Base-by-base conservation (phyloP, 2,329 filamentous ascomycete genomes). In the Penicillium sp. region DNA sequence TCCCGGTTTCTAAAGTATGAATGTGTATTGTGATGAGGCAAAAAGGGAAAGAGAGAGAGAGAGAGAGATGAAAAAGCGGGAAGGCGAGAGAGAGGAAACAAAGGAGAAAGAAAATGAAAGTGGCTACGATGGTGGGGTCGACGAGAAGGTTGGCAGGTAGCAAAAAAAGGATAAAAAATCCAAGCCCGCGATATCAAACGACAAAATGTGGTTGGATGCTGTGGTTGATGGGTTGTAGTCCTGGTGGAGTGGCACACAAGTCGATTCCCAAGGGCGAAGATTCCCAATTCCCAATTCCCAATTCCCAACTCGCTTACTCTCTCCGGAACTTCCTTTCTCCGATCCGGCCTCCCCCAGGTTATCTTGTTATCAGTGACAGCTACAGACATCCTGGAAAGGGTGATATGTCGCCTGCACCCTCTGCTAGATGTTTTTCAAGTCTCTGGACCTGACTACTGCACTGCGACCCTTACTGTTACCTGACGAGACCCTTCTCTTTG, bases 371-470 rank as follows among this genome's bases (percentile, higher is more conserved):
- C 51, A 17, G 24, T 54, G 19, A 30, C 44, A 60, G 53, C 53
- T 37, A 33, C 7, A 7, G 44, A 37, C 38, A 13, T n/a, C 24
- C 35, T 42, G 17, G 24, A 58, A 38, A 17, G 53, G 24, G 37
- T 38, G 51, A 40, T 28, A 28, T 49, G 24, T 50, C 51, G 50
- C 53, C 33, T 49, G 37, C 33, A 38, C 68, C 38, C 62, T 63
- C 62, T 86, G 82, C 90, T 92, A 91, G 85, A 98, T 98, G 94
- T 97, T 96, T 87, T 85, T 97, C 85, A 94, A 96, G 85, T 88
- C 91, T 72, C 86, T 98, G 78, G 94, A 99, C 81, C 87, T 99
- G 74, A 99, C 95, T 61, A 97, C 94, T 82, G 95, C 95, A 76
- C 87, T 97, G 76, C 91, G 95, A 84, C 95, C 95, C 72, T 91